phyloP scores from a whole-genome alignment of 495 filamentous ascomycete species.

The Chlorociboria aeruginascens region DNA sequence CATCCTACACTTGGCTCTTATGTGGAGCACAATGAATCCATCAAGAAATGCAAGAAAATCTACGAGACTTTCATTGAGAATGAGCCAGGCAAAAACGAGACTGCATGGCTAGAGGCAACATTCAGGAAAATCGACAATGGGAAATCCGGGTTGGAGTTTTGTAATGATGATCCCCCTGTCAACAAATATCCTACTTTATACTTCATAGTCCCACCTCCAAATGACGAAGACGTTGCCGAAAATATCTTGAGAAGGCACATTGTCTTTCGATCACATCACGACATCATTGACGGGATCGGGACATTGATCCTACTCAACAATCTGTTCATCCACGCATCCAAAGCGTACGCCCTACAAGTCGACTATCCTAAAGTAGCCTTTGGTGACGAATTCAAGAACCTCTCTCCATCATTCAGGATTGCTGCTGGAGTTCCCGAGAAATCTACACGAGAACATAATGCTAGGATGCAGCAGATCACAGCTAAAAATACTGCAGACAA shows the following conservation, averaged over 20 bases:
- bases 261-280: constrained; percentile 33
- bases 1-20: constrained; percentile 32
- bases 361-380: neutral
- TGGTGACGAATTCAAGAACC: constrained; percentile 12
- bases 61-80: constrained; percentile 21
- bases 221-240: neutral
- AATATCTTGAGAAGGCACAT: constrained; percentile 20
- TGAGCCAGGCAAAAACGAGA: constrained; percentile 2
- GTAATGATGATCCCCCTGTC: constrained; percentile 29
- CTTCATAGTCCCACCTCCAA: constrained; percentile 18
- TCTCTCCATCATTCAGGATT: constrained; percentile 18
- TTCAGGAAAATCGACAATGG: constrained; percentile 23
- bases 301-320: constrained; percentile 27
- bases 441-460: constrained; percentile 1
- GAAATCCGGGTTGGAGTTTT: constrained; percentile 26
- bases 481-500: neutral
- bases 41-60: constrained; percentile 25
- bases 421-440: constrained; percentile 11
- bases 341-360: constrained; percentile 10
- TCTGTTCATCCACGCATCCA: constrained; percentile 12
- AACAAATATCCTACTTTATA: constrained; percentile 27
- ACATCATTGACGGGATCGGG: constrained; percentile 39
- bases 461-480: neutral
- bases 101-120: constrained; percentile 26
- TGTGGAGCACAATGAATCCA: constrained; percentile 20